phyloP scores from a whole-genome alignment of 257 asterid genomes.

The Linderniella brevidens region DNA sequence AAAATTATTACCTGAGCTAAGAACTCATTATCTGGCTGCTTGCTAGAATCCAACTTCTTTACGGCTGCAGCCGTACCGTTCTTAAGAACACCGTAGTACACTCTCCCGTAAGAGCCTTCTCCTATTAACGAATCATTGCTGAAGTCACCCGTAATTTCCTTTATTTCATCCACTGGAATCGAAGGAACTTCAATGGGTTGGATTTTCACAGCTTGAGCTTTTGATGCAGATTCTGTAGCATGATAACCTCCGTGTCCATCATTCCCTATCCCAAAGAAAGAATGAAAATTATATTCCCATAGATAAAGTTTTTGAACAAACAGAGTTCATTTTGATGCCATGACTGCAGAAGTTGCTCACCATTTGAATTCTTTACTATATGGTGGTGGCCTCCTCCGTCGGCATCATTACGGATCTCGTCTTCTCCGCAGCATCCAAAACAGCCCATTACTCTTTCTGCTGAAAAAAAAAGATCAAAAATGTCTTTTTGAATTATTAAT shows the following conservation, averaged over 20 bases:
- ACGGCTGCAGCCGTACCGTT: slow-evolving; percentile 60
- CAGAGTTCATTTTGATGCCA: too few species aligned
- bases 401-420: too few species aligned
- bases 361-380: too few species aligned
- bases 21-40: slow-evolving; percentile 66
- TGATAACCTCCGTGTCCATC: slow-evolving; percentile 25
- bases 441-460: too few species aligned
- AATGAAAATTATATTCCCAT: too few species aligned
- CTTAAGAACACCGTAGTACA: slow-evolving; percentile 43
- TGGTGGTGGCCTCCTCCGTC: too few species aligned
- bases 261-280: too few species aligned
- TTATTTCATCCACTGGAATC: slow-evolving; percentile 52
- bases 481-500: too few species aligned
- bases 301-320: too few species aligned
- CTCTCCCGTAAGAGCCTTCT: slow-evolving; percentile 80
- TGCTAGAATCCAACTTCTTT: slow-evolving; percentile 73
- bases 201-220: slow-evolving; percentile 31
- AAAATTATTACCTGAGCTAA: slow-evolving; percentile 32
- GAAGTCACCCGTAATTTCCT: slow-evolving; percentile 55
- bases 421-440: too few species aligned
- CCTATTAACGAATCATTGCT: slow-evolving; percentile 52
- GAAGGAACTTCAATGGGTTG: slow-evolving; percentile 58
- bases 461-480: too few species aligned
- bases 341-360: too few species aligned
- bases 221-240: slow-evolving; percentile 37